phyloP scores from a whole-genome alignment of 768 basidiomycete species.

The Boletus edulis region DNA sequence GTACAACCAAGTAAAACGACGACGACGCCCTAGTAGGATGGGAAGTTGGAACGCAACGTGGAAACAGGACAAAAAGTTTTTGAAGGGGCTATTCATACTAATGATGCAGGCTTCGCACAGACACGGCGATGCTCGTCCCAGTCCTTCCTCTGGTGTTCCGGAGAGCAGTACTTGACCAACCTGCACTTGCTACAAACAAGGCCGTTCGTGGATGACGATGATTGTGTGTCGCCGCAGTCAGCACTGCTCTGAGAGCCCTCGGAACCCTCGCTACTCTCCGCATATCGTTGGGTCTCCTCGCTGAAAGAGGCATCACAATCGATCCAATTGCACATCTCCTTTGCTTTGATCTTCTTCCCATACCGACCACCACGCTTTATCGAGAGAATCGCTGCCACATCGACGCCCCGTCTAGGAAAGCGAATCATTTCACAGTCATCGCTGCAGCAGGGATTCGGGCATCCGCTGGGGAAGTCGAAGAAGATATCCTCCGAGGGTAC shows the following conservation, averaged over 20 bases:
- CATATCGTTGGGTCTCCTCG: slow-evolving; percentile 36
- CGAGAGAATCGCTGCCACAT: slow-evolving; percentile 59
- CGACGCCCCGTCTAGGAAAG: slow-evolving; percentile 64
- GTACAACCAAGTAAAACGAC: slow-evolving; percentile 5
- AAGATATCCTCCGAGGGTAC: slow-evolving; percentile 73
- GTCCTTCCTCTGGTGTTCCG: slow-evolving; percentile 71
- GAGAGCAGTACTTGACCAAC: slow-evolving; percentile 74
- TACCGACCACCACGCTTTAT: slow-evolving; percentile 55
- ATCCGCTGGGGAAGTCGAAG: slow-evolving; percentile 76
- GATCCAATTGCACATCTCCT: slow-evolving; percentile 83
- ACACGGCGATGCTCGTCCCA: slow-evolving; percentile 79
- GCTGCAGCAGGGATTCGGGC: slow-evolving; percentile 74
- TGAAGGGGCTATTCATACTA: slow-evolving; percentile 4
- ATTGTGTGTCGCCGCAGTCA: slow-evolving; percentile 27
- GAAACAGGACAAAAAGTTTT: slow-evolving; percentile 1
- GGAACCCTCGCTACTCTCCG: slow-evolving; percentile 43
- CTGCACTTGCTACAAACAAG: slow-evolving; percentile 76
- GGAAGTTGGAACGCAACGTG: neutral
- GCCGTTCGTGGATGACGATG: slow-evolving; percentile 36
- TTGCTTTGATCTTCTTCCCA: slow-evolving; percentile 48
- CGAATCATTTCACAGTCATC: slow-evolving; percentile 84
- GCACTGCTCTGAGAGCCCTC: slow-evolving; percentile 45
- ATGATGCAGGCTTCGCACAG: slow-evolving; percentile 42
- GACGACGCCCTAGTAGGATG: neutral
- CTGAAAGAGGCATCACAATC: slow-evolving; percentile 65